Evolutionary conservation across 139 green algal genomes (phyloP).

Genomic region (Bryopsis sp.): DNA sequence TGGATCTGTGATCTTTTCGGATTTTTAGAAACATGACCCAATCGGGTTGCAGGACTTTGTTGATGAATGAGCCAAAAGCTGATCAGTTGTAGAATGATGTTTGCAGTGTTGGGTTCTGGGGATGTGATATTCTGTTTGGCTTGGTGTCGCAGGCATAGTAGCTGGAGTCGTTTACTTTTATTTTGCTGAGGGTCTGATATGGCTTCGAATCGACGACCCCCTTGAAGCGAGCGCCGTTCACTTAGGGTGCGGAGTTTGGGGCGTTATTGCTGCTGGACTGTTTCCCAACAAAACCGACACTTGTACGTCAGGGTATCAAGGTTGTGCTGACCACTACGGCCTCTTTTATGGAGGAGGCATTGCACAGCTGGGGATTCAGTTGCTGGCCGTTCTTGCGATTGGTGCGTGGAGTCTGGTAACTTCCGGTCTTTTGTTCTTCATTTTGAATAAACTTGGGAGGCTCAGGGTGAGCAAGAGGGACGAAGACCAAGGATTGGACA

Average conservation of each 20-base stretch:
- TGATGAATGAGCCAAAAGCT: too few relatives aligned
- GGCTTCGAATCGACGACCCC: slow-evolving; percentile 46
- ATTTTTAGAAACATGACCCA: too few relatives aligned
- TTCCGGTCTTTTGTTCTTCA: background rate
- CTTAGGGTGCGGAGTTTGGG: slow-evolving; percentile 29
- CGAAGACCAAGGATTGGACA: slow-evolving; percentile 7
- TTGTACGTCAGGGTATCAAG: background rate
- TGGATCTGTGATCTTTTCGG: too few relatives aligned
- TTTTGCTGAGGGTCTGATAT: background rate
- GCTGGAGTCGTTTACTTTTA: background rate
- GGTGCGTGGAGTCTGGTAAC: background rate
- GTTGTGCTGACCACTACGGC: slow-evolving; percentile 9
- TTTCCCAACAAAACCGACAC: slow-evolving; percentile 3
- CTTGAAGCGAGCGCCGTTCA: slow-evolving; percentile 32
- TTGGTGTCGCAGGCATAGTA: too few relatives aligned
- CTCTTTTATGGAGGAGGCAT: slow-evolving; percentile 11
- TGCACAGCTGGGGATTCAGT: slow-evolving; percentile 9
- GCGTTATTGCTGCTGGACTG: slow-evolving; percentile 19
- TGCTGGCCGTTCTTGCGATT: background rate
- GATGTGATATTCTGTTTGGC: too few relatives aligned
- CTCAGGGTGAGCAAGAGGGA: slow-evolving; percentile 12
- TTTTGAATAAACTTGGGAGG: background rate
- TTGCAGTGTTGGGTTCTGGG: too few relatives aligned
- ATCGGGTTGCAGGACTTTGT: too few relatives aligned
- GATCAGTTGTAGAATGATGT: too few relatives aligned